Base-by-base conservation (phyloP, 2,329 filamentous ascomycete genomes). In the Aspergillus pseudonomiae region DNA sequence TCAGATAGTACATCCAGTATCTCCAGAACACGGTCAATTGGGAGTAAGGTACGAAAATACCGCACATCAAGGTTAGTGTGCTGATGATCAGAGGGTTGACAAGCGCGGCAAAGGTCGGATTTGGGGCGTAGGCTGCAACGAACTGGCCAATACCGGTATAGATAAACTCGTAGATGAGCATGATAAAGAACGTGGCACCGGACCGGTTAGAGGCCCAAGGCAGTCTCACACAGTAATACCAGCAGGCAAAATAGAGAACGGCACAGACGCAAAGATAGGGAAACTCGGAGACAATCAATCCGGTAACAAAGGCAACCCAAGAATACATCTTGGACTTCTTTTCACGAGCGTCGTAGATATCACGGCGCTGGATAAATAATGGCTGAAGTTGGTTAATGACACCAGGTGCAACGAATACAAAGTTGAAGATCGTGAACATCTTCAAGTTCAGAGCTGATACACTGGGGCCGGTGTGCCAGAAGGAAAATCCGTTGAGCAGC, bases 131-230 rank as follows among this genome's bases (percentile, higher is more conserved):
- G 0, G 91, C 90, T 64, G 88, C 89, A 68, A 94, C 90, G 86
- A 90, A 93, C 75, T 92, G 91, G 19, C 89, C 91, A 86, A 89
- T 93, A 70, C 82, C 87, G 30, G 84, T 85, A 75, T 88, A 86
- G 79, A 92, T 91, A 26, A 92, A 78, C 78, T 88, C 91, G 78
- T 92, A 92, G 1, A 93, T 82, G 65, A 93, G 76, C 11, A 86
- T 87, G 85, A 94, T 91, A 34, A 93, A 80, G 79, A 89, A 93
- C 7, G 88, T 84, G 69, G 68, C 69, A 4, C 75, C 75, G 10
- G 74, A 71, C 56, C 72, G 74, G 63, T 70, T 69, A 30, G 85
- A 68, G 24, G 67, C 66, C 1, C 60, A 63, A 7, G 67, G 63
- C 58, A 72, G 79, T 0, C 91, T 91, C 0, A 87, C 85, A 0